Conservation (phyloP, 306 rosid species). For the Prunus armeniaca region DNA sequence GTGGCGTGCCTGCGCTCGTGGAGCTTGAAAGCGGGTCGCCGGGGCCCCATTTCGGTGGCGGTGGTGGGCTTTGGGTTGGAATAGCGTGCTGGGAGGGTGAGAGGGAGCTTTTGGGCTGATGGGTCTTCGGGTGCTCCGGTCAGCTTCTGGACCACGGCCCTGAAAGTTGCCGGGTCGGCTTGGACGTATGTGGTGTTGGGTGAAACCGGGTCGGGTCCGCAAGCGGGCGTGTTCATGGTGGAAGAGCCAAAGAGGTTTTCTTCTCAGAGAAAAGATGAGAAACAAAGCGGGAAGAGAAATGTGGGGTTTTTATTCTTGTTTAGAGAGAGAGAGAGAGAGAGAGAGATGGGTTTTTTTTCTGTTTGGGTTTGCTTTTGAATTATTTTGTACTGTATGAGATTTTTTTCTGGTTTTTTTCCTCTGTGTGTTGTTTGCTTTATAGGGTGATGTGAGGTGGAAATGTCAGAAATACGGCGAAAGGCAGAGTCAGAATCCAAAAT, state of each 20-base stretch:
- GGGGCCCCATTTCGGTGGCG: conserved; percentile 45
- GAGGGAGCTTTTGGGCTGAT: conserved; percentile 55
- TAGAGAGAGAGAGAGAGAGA: neutral
- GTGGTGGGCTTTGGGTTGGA: conserved; percentile 33
- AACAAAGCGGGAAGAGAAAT: conserved; percentile 36
- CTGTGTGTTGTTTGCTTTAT: conserved; percentile 16
- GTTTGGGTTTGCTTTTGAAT: neutral
- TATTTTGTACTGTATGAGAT: neutral
- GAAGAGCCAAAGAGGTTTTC: neutral
- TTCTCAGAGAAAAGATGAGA: conserved; percentile 2
- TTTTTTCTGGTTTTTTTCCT: neutral
- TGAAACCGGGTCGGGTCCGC: conserved; percentile 50
- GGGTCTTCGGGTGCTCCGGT: conserved; percentile 84
- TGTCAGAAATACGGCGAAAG: conserved; percentile 34
- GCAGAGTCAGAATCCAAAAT: neutral
- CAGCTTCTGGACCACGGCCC: conserved; percentile 72
- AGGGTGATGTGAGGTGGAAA: conserved; percentile 35
- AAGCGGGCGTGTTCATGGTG: conserved; percentile 33
- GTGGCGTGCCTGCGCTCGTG: conserved; percentile 70
- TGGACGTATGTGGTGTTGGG: conserved; percentile 85
- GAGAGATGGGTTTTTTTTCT: neutral
- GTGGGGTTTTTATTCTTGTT: conserved; percentile 25
- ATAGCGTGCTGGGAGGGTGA: conserved; percentile 49
- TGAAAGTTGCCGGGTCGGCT: conserved; percentile 78
- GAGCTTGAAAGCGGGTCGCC: conserved; percentile 61